Conservation (phyloP, 2,329 filamentous ascomycete species). For the Xylaria sp. region DNA sequence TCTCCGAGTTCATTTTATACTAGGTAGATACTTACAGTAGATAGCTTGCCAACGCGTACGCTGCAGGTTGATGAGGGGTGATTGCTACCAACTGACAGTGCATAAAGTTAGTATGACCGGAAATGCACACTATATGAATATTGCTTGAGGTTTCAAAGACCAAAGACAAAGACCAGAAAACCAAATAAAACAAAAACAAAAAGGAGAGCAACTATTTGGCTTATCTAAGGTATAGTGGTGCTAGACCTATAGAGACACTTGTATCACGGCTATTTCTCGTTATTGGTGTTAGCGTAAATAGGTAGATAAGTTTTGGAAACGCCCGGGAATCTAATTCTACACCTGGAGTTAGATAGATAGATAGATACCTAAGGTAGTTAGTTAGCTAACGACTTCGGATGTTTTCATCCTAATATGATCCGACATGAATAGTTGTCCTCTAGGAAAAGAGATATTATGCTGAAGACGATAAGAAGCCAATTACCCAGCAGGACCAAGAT, state of each 20-base stretch:
- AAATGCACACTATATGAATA: slow-evolving; percentile 18
- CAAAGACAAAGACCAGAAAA: slow-evolving; percentile 4
- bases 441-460: not conserved
- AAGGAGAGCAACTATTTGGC: not conserved
- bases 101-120: not conserved
- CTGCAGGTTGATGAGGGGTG: slow-evolving; percentile 31
- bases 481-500: not conserved
- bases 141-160: slow-evolving; percentile 12
- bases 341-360: no score
- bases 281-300: slow-evolving; percentile 13
- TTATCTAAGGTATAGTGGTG: not conserved
- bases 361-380: slow-evolving; percentile 1
- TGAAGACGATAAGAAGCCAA: not conserved
- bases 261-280: slow-evolving; percentile 7
- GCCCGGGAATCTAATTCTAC: not conserved
- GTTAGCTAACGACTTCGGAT: slow-evolving; percentile 21
- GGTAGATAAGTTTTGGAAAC: not conserved
- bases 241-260: not conserved
- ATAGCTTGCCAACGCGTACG: slow-evolving; percentile 1
- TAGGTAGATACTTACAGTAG: no score
- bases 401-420: slow-evolving; percentile 14
- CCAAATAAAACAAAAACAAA: not conserved
- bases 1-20: slow-evolving; percentile 10
- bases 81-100: slow-evolving; percentile 19
- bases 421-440: not conserved